Conservation (phyloP, 164 flowering plant species). For the Cinnamomum chago region DNA sequence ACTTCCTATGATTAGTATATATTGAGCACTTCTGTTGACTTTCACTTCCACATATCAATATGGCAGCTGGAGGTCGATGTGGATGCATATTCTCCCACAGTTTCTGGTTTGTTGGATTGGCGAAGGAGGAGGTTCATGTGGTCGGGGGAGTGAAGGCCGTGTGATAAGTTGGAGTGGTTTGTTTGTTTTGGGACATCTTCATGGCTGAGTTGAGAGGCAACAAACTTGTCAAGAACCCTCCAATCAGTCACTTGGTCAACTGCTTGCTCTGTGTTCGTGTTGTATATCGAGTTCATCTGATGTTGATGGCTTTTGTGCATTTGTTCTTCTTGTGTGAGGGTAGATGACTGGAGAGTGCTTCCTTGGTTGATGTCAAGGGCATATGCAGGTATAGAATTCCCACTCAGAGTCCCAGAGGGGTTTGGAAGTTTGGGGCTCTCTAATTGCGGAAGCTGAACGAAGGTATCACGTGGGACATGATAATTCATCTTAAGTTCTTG, state of each 20-base stretch:
- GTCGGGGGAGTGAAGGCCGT: constrained; percentile 30
- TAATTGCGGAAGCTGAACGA: constrained; percentile 73
- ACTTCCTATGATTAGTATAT: constrained; percentile 25
- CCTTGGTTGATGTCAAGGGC: constrained; percentile 29
- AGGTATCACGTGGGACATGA: constrained; percentile 43
- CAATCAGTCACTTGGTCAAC: constrained; percentile 80
- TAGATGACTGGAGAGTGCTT: constrained; percentile 36
- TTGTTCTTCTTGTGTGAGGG: constrained; percentile 46
- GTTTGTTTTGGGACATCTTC: constrained; percentile 45
- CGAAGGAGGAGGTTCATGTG: constrained; percentile 22
- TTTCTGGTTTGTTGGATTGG: constrained; percentile 36
- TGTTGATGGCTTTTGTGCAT: constrained; percentile 37
- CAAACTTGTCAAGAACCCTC: constrained; percentile 86
- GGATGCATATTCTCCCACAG: constrained; percentile 39
- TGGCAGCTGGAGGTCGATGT: constrained; percentile 49
- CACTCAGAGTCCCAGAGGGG: constrained; percentile 28
- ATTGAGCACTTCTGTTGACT: not conserved
- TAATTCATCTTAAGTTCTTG: constrained; percentile 65
- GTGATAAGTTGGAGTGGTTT: constrained; percentile 27
- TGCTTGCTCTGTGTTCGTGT: constrained; percentile 34
- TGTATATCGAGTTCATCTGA: constrained; percentile 28
- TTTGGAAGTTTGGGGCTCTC: constrained; percentile 71
- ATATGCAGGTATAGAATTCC: constrained; percentile 36
- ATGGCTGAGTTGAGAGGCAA: constrained; percentile 85
- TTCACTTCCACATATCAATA: constrained; percentile 56